Conservation (phyloP, 139 green algal genomes). For the Ostreobium quekettii region DNA sequence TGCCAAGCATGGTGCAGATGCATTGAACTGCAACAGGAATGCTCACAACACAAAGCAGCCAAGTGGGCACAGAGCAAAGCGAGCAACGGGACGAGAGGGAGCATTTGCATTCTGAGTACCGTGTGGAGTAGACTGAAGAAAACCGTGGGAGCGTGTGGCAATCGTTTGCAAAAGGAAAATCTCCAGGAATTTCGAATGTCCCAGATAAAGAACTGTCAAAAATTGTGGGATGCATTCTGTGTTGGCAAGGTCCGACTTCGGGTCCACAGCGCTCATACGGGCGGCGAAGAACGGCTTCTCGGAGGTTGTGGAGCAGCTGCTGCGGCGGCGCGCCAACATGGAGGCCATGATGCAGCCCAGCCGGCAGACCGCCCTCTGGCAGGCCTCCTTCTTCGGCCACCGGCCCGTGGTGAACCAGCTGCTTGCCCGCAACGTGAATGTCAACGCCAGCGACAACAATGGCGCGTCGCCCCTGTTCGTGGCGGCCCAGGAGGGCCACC, state of each 20-base stretch:
- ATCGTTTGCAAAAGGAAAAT: too few relatives aligned
- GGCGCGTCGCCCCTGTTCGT: slow-evolving; percentile 24
- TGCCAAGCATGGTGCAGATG: too few relatives aligned
- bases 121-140: too few relatives aligned
- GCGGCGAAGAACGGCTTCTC: neutral
- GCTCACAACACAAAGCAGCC: too few relatives aligned
- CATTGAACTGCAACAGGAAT: too few relatives aligned
- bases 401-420: neutral
- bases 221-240: too few relatives aligned
- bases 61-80: too few relatives aligned
- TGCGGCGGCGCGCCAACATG: neutral
- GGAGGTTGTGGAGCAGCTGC: neutral
- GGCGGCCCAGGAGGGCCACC: slow-evolving; percentile 20
- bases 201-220: too few relatives aligned
- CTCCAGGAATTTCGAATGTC: too few relatives aligned
- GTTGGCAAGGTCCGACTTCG: neutral
- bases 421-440: neutral
- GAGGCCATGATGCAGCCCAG: neutral
- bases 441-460: neutral
- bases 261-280: neutral
- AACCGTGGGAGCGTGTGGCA: too few relatives aligned
- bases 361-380: slow-evolving; percentile 2
- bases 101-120: too few relatives aligned
- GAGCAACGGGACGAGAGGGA: too few relatives aligned
- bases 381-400: neutral